These are phyloP conservation scores for Diaporthe helianthi DNA, from an alignment of 2,329 filamentous ascomycete species.

Conservation along the genomic window DNA sequence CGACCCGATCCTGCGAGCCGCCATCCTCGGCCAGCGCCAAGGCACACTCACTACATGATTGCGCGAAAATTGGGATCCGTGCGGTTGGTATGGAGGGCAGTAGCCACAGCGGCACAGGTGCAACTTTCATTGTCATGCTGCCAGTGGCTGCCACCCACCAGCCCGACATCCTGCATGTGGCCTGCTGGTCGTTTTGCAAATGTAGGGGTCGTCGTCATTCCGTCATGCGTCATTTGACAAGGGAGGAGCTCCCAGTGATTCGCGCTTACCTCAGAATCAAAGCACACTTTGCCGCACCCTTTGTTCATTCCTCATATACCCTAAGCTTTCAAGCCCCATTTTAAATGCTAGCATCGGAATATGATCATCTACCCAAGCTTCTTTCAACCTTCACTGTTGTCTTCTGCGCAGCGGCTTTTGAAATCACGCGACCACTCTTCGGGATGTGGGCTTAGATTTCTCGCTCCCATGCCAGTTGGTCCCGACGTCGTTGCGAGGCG, in stretches of 20 bases:
- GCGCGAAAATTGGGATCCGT: too few relatives aligned
- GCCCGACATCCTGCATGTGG: background rate
- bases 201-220: background rate
- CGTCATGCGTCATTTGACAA: background rate
- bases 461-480: background rate
- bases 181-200: background rate
- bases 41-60: too few relatives aligned
- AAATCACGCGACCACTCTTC: background rate
- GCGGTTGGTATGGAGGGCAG: too few relatives aligned
- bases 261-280: background rate
- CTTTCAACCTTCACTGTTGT: background rate
- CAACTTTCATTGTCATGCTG: background rate
- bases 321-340: too few relatives aligned
- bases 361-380: background rate
- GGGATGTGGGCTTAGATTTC: background rate
- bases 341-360: background rate
- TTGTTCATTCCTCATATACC: too few relatives aligned
- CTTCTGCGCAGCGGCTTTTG: accelerated
- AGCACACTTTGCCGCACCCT: background rate
- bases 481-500: background rate
- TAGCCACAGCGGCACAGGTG: background rate
- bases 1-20: background rate
- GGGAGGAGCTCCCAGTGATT: background rate
- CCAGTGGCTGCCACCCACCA: too few relatives aligned
- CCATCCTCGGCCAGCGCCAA: background rate